These are phyloP conservation scores for Penicillium flavigenum DNA, from an alignment of 495 filamentous ascomycete genomes.

Conservation along the genomic window DNA sequence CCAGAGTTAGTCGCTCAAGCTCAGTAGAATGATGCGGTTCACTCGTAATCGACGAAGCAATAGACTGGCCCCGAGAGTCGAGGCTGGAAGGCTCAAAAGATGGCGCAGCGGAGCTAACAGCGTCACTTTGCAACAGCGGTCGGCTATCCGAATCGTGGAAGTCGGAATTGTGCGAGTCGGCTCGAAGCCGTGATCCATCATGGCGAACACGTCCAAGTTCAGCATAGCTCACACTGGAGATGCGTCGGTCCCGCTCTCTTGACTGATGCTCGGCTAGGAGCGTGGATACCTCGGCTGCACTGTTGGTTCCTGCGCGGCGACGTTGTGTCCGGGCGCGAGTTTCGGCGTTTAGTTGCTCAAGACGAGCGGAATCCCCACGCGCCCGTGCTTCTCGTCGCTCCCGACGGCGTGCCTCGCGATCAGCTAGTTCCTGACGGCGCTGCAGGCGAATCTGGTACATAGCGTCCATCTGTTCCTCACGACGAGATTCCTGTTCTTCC, in stretches of 20 bases:
- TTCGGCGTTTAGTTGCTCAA: conserved; percentile 58
- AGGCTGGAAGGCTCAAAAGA: conserved; percentile 24
- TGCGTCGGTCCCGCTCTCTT: conserved; percentile 67
- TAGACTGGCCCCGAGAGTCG: conserved; percentile 37
- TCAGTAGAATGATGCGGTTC: conserved; percentile 28
- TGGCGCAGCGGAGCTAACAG: conserved; percentile 38
- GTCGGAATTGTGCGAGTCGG: conserved; percentile 74
- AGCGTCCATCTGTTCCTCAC: conserved; percentile 92
- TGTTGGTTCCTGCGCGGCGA: conserved; percentile 32
- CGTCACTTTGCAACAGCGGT: conserved; percentile 71
- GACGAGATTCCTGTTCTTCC: conserved; percentile 71
- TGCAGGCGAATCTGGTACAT: conserved; percentile 86
- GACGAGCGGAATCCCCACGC: conserved; percentile 61
- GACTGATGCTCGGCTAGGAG: conserved; percentile 64
- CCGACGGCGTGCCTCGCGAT: conserved; percentile 70
- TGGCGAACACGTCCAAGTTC: conserved; percentile 82
- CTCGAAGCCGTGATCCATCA: conserved; percentile 83
- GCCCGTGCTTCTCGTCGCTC: conserved; percentile 66
- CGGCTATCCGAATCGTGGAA: conserved; percentile 73
- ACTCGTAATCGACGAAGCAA: conserved; percentile 37
- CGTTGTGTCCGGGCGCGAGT: conserved; percentile 22
- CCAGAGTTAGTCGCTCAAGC: conserved; percentile 29
- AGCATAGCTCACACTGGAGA: conserved; percentile 83
- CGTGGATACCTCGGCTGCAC: conserved; percentile 26
- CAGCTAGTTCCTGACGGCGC: conserved; percentile 70